Base-by-base conservation (phyloP, 371 early-diverging fungal genomes). In the Mucor racemosus region DNA sequence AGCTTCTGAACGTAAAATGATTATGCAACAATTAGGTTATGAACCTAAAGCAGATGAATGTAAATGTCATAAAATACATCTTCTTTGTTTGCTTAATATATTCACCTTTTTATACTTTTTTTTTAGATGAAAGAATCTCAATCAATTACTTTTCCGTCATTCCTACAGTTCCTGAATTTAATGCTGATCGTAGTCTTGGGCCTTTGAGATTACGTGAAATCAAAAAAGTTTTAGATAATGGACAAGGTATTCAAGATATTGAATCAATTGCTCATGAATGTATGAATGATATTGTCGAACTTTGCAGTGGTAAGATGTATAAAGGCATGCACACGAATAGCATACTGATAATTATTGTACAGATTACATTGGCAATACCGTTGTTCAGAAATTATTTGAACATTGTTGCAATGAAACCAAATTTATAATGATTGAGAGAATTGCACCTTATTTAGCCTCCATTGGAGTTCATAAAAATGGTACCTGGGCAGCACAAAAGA, bases 381-480 rank as follows among this genome's bases (percentile, higher is more conserved):
- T 95, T 1, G 75, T 95, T 35, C 96, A 95, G 73, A 90, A 88
- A 65, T 66, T 95, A 8, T 86, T 93, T 65, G 94, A 94, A 68
- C 84, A 86, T 46, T 80, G 88, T 44, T 62, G 64, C 55, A 85
- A 90, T 33, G 74, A 69, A 36, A 87, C 90, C 62, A 80, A 79
- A 39, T 66, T 78, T 7, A 63, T 36, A 35, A 81, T 90, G 78
- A 60, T 84, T 13, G 63, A 73, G 58, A 72, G 71, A 33, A 84
- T 95, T 57, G 87, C 90, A 0, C 91, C 92, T 8, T 80, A 89
- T 67, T 77, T 95, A 71, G 91, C 95, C 9, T 78, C 93, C 0
- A 90, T 95, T 38, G 94, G 94, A 44, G 87, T 93, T 46, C 96
- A 95, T 66, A 96, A 96, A 79, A 94, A 95, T 71, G 96, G 96